Percentiles rank a stretch among this genome's conserved stretches.
These are phyloP conservation scores for Russula sp. DNA, from an alignment of 768 basidiomycete species.

Conservation along the genomic window DNA sequence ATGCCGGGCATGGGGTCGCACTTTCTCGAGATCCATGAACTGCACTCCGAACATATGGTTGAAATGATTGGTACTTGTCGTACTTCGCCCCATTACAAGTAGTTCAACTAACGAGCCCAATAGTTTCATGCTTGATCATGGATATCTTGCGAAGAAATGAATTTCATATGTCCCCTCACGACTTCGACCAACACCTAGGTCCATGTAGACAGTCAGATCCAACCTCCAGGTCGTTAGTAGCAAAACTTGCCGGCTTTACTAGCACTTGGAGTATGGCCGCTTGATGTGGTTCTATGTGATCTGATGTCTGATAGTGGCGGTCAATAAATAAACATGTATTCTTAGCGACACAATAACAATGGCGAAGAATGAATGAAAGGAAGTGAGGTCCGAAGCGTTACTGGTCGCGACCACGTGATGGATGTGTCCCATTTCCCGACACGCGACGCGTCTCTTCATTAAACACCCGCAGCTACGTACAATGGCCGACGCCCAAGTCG, in stretches of 20 bases:
- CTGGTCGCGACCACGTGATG: conserved; percentile 14
- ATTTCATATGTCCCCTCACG: conserved; percentile 14
- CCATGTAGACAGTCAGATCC: conserved; percentile 17
- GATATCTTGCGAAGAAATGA: conserved; percentile 22
- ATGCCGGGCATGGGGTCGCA: conserved; percentile 13
- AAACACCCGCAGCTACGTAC: neutral
- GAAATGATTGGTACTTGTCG: conserved; percentile 20
- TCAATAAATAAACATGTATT: neutral
- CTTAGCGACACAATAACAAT: neutral
- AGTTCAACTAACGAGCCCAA: neutral
- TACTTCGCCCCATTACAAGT: neutral
- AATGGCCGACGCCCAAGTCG: conserved; percentile 8
- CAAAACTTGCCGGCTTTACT: conserved; percentile 11
- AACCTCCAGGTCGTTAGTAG: conserved; percentile 12
- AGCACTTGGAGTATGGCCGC: neutral
- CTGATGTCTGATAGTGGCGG: neutral
- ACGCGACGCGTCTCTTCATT: conserved; percentile 13
- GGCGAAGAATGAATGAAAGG: neutral
- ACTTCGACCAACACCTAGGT: conserved; percentile 20
- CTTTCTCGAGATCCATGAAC: conserved; percentile 6
- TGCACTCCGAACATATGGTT: conserved; percentile 8
- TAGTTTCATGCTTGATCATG: conserved; percentile 23
- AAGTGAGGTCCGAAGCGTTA: neutral
- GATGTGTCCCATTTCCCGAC: neutral
- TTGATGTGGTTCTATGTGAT: neutral